These are phyloP conservation scores for Dactylellina haptotyla DNA, from an alignment of 2,329 filamentous ascomycete species.

Conservation along the genomic window DNA sequence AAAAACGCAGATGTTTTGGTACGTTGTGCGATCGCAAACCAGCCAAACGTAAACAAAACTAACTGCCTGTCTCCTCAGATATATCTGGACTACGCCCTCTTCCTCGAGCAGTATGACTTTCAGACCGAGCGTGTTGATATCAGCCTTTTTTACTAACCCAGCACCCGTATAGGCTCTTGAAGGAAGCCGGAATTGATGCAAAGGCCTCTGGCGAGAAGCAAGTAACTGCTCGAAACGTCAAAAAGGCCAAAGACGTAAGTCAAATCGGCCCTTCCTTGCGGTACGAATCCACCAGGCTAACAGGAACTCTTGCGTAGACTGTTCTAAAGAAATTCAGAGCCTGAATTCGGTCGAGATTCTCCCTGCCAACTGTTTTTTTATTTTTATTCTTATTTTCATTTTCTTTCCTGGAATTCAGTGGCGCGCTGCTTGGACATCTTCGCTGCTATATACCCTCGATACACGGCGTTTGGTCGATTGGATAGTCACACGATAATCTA, in stretches of 20 bases:
- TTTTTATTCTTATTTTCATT: neutral
- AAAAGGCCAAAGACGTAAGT: slow-evolving; percentile 49
- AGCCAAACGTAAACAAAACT: slow-evolving; percentile 10
- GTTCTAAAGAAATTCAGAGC: slow-evolving; percentile 53
- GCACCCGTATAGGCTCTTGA: slow-evolving; percentile 37
- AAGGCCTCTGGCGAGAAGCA: slow-evolving; percentile 45
- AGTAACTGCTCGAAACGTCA: slow-evolving; percentile 51
- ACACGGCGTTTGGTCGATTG: neutral
- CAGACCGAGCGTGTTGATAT: neutral
- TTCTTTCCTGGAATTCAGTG: neutral
- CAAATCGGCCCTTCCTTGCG: neutral
- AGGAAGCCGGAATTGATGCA: slow-evolving; percentile 52
- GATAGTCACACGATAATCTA: neutral
- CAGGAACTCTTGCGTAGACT: neutral
- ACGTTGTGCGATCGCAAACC: slow-evolving; percentile 58
- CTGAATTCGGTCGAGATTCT: slow-evolving; percentile 6
- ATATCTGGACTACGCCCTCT: slow-evolving; percentile 58
- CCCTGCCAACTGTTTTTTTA: too few relatives aligned
- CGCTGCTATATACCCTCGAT: neutral
- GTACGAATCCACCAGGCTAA: neutral
- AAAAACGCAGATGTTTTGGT: slow-evolving; percentile 89
- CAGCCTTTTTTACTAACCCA: neutral
- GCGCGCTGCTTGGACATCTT: neutral
- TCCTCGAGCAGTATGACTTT: slow-evolving; percentile 56
- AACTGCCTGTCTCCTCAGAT: slow-evolving; percentile 38